Evolutionary conservation across 2,329 filamentous ascomycete species (phyloP).

Genomic region (Arthroderma uncinatum): DNA sequence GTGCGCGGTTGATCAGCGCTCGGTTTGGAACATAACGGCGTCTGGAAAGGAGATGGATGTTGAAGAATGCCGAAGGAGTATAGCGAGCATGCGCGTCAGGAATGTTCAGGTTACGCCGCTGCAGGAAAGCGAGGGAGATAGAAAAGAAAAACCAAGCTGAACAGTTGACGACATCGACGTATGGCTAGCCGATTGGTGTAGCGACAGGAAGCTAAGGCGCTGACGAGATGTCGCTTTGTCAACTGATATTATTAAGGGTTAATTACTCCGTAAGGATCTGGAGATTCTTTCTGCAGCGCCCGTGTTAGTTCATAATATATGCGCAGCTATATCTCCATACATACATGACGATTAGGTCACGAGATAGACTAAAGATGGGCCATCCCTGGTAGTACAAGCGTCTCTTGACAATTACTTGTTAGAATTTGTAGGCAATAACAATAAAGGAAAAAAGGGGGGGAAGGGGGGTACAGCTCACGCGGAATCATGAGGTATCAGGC

Average conservation of each 20-base stretch:
- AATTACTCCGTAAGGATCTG: background rate
- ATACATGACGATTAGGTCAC: background rate
- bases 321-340: background rate
- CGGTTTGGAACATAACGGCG: constrained; percentile 1
- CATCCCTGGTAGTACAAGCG: background rate
- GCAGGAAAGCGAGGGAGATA: background rate
- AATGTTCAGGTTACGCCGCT: background rate
- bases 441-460: background rate
- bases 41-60: background rate
- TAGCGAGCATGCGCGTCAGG: background rate
- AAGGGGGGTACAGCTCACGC: background rate
- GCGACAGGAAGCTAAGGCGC: background rate
- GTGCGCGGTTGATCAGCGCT: constrained; percentile 2
- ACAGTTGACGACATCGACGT: background rate
- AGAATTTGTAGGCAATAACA: background rate
- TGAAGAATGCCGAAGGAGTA: background rate
- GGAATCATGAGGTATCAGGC: background rate
- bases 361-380: background rate
- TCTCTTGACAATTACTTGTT: background rate
- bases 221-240: background rate
- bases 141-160: background rate
- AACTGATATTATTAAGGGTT: background rate
- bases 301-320: background rate
- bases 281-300: background rate
- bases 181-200: background rate